phyloP scores from a whole-genome alignment of 805 yeast genomes.

The Jamesozyma rosinii region DNA sequence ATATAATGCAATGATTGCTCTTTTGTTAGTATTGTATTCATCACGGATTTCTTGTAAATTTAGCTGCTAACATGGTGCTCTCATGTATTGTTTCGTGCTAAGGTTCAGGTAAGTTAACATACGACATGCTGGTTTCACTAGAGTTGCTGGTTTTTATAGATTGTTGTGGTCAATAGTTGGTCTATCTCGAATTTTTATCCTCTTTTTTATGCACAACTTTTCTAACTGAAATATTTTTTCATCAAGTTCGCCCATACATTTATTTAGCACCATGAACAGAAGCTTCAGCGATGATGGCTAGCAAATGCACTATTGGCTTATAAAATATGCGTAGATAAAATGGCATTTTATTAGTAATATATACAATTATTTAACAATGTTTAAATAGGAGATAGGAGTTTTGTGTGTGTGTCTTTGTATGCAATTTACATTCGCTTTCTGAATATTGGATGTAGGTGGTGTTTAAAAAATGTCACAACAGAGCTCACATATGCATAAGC shows the following conservation, averaged over 20 bases:
- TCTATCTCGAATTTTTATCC: too few relatives aligned
- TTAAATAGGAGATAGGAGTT: too few relatives aligned
- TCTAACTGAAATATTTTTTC: not conserved
- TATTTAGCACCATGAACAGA: not conserved
- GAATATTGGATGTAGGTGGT: not conserved
- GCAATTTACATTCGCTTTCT: too few relatives aligned
- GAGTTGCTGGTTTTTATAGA: too few relatives aligned
- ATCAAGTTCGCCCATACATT: not conserved
- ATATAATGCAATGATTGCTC: not conserved
- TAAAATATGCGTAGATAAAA: too few relatives aligned
- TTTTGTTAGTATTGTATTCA: not conserved
- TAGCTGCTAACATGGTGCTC: not conserved
- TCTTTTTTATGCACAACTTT: too few relatives aligned
- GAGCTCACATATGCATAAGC: slow-evolving; percentile 3
- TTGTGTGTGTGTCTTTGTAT: too few relatives aligned
- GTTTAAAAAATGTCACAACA: slow-evolving; percentile 1
- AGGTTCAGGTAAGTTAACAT: not conserved
- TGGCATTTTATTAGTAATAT: too few relatives aligned
- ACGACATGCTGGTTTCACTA: slow-evolving; percentile 1
- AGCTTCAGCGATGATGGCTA: not conserved
- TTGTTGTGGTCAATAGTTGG: too few relatives aligned
- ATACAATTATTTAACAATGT: too few relatives aligned
- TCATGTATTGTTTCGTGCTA: not conserved
- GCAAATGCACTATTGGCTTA: too few relatives aligned
- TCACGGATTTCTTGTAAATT: not conserved